Evolutionary conservation across 352 stramenopile genomes (phyloP), one percentile per base, ranked within the genome.

Genomic region (Thraustochytrium striatum): DNA sequence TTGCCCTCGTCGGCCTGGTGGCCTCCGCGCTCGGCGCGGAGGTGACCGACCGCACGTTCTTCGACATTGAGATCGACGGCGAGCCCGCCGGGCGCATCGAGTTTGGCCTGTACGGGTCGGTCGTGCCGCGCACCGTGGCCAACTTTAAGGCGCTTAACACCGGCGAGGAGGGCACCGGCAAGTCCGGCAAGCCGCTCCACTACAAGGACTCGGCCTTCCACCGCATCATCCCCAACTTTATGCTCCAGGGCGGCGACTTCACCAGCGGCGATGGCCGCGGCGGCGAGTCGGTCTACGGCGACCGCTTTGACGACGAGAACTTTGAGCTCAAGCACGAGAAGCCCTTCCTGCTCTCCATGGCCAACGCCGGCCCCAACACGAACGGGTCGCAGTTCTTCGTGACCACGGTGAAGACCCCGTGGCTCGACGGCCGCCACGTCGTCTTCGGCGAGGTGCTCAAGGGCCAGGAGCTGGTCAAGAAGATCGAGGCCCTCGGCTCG

Each of bases 311-410:
- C n/a, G 95, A 99, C 83, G 91, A 98, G 85, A 98, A 97, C 87
- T 98, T 98, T 84, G 75, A 91, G 61, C 88, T 98, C 35, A 90
- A 91, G 82, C 95, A 99, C 88, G 91, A 89, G 83, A 87, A 89
- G 57, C 86, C 91, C 47, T 94, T 94, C 53, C 92, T 96, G 30
- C 83, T 98, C 47, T 95, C 90, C 50, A 98, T 98, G 94, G 95
- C 94, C 35, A 98, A 98, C 86, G 90, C 90, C 36, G 95, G 95
- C 11, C 88, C 88, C n/a, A 89, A 99, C 88, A 98, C 94, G 21
- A 98, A 99, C 86, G 91, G 92, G 62, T 97, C 91, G 82, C 93
- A 98, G 86, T 99, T 99, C 86, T 98, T 98, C 86, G 94, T 98
- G 69, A 94, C 89, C 87, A 95, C 90, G 38, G 91, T 94, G 68